A percentile compares a stretch with the other conserved stretches of the same genome.
Conservation (phyloP, 2,329 filamentous ascomycete species). For the Ilyonectria sp. region DNA sequence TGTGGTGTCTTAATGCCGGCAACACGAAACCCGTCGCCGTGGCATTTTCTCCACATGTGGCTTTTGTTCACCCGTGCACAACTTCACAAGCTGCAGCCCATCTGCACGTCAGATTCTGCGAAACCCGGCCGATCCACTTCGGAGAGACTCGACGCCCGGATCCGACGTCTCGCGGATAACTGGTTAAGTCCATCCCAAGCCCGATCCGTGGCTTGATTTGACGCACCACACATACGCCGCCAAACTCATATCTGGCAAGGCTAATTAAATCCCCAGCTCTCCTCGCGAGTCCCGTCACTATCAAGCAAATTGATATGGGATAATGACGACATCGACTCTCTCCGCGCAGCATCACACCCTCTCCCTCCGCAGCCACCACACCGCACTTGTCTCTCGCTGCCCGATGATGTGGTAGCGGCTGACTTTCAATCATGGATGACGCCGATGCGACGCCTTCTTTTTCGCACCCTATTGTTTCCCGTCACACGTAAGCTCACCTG, state of each 20-base stretch:
- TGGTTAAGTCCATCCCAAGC: neutral
- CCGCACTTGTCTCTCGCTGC: neutral
- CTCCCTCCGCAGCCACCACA: neutral
- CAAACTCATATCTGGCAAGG: too few species aligned
- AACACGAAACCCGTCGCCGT: neutral
- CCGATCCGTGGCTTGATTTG: neutral
- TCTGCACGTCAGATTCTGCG: too few species aligned
- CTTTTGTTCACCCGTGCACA: neutral
- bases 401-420: neutral
- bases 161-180: slow-evolving; percentile 24
- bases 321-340: too few species aligned
- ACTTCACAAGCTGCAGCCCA: neutral
- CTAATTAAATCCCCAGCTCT: too few species aligned
- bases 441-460: neutral
- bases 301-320: too few species aligned
- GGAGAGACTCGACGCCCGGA: slow-evolving; percentile 24
- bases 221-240: neutral
- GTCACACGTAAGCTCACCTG: neutral
- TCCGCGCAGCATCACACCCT: neutral
- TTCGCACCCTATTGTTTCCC: neutral
- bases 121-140: neutral
- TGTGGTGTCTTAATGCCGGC: neutral
- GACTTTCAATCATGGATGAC: neutral
- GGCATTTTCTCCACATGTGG: neutral
- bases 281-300: too few species aligned